phyloP scores from a whole-genome alignment of 306 rosid species.

The Lathyrus aphaca region DNA sequence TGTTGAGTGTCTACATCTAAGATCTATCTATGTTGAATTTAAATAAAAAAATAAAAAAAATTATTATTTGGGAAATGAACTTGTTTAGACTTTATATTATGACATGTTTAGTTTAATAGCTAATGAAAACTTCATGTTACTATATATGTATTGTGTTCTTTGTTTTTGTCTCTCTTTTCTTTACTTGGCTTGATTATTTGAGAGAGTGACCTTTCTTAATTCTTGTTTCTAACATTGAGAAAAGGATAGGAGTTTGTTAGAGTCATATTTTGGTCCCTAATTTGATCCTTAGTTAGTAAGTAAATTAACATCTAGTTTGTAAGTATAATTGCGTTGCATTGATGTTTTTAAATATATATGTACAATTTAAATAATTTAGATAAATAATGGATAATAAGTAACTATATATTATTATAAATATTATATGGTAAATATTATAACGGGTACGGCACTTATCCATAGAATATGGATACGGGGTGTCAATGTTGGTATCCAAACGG shows the following conservation, averaged over 20 bases:
- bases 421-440: too few relatives aligned
- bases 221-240: neutral
- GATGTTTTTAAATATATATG: neutral
- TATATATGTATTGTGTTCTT: constrained; percentile 6
- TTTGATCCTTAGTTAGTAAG: constrained; percentile 5
- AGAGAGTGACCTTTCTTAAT: constrained; percentile 19
- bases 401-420: too few relatives aligned
- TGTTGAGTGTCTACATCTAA: constrained; percentile 34
- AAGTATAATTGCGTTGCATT: neutral
- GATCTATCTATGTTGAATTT: neutral
- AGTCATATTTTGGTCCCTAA: neutral
- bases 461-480: too few relatives aligned
- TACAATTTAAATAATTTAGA: neutral
- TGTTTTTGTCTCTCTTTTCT: neutral
- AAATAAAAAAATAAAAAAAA: too few relatives aligned
- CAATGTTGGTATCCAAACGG: too few relatives aligned
- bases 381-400: neutral
- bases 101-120: constrained; percentile 22
- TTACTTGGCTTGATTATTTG: constrained; percentile 8
- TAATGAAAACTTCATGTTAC: constrained; percentile 32
- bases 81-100: neutral
- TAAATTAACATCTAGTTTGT: constrained; percentile 3
- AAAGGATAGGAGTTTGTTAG: neutral
- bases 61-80: constrained; percentile 19
- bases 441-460: too few relatives aligned